A percentile compares a stretch with the other conserved stretches of the same genome.
These are phyloP conservation scores for Baeospora myosura DNA, from an alignment of 1,284 basidiomycete species.

Conservation along the genomic window DNA sequence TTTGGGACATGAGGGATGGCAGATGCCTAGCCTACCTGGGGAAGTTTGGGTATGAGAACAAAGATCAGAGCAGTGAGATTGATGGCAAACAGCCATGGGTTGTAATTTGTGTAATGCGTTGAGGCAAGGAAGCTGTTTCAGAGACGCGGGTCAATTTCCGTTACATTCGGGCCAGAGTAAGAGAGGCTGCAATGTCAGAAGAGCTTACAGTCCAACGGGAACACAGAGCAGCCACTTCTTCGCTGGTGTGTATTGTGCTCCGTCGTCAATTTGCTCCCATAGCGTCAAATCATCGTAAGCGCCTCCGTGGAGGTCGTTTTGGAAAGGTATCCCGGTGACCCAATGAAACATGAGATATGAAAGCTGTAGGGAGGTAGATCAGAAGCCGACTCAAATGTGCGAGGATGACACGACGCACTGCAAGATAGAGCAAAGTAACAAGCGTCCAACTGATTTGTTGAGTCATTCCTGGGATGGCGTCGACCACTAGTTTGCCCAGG, in stretches of 20 bases:
- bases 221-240: conserved; percentile 96
- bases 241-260: conserved; percentile 95
- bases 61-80: conserved; percentile 83
- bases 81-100: conserved; percentile 87
- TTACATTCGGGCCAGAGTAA: conserved; percentile 9
- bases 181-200: conserved; percentile 5
- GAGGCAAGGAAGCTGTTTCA: conserved; percentile 92
- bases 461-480: conserved; percentile 90
- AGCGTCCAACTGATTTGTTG: conserved; percentile 95
- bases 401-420: conserved; percentile 56
- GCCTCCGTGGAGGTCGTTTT: conserved; percentile 79
- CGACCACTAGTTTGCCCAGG: conserved; percentile 86
- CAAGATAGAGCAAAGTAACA: conserved; percentile 88
- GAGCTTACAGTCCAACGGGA: conserved; percentile 84
- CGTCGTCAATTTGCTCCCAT: conserved; percentile 99
- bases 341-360: conserved; percentile 99
- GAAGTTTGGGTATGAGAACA: conserved; percentile 93
- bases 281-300: conserved; percentile 96
- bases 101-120: conserved; percentile 96
- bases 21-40: conserved; percentile 48
- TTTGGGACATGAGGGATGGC: conserved; percentile 6
- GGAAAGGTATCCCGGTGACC: conserved; percentile 95
- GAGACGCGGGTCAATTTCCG: too few relatives aligned
- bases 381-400: conserved; percentile 1
- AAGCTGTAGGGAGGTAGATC: conserved; percentile 43